Base-by-base conservation (phyloP, 2,329 filamentous ascomycete species). In the Cercospora sp. region DNA sequence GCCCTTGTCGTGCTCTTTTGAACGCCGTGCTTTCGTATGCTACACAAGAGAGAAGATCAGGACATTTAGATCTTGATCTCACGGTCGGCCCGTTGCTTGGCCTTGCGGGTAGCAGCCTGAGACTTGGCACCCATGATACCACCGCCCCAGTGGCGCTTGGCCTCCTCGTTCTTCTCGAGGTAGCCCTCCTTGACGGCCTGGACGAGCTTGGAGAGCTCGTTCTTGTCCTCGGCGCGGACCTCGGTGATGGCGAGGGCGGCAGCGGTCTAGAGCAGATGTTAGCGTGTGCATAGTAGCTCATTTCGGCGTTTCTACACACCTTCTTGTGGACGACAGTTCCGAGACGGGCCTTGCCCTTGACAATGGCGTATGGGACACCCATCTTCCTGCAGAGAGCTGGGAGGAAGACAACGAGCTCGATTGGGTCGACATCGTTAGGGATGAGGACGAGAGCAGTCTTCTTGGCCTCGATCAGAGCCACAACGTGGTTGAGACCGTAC, bases 251-350 rank as follows among this genome's bases (percentile, higher is more conserved):
- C 95, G 77, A 98, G 88, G 76, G 97, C 95, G 74, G 95, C 95
- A 77, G 95, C 93, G 76, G 95, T 99, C 95, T 93, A 28, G n/a
- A 51, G n/a, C 45, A n/a, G 66, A 79, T 59, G 78, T 77, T 68
- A 78, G 69, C 60, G 59, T 48, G 6, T 42, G 33, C 61, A 12
- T 10, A 30, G 28, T 42, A 57, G 69, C 30, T n/a, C 55, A n/a
- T 23, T 63, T 18, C 30, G 5, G 30, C n/a, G 36, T 8, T 18
- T 45, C 20, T 53, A 74, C 84, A 71, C 79, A 93, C 91, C 91
- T 99, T 99, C 91, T 99, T 97, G 91, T 99, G 94, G 76, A 99
- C 94, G 77, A 99, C 94, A 71, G 95, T 98, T 78, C 95, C 95
- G 79, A 99, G 92, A 86, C 95, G 91, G 77, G 95, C 95, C 92